Percentiles rank a stretch among this genome's conserved stretches.
These are phyloP conservation scores for Leptographium galeiforme DNA, from an alignment of 2,329 filamentous ascomycete genomes.

Conservation along the genomic window DNA sequence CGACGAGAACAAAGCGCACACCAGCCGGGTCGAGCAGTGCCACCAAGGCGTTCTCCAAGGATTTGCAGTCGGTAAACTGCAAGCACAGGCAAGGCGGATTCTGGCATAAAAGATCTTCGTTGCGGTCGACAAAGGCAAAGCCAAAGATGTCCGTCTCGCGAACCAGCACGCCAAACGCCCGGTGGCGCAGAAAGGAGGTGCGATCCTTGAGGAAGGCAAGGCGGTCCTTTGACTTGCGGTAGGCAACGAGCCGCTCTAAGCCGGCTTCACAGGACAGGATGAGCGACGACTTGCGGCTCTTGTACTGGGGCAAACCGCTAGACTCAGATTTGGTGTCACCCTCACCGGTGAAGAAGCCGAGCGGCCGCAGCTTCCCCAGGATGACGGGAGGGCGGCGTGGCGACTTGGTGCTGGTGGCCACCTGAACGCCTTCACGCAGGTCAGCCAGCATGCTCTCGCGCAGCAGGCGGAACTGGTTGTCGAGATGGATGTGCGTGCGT, in stretches of 20 bases:
- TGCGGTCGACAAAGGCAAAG: conserved; percentile 44
- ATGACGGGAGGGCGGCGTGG: background rate
- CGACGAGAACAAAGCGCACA: conserved; percentile 41
- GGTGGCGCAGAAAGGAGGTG: conserved; percentile 38
- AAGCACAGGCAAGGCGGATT: conserved; percentile 32
- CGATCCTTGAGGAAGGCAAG: conserved; percentile 30
- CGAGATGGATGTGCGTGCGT: conserved; percentile 37
- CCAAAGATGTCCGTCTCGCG: conserved; percentile 35
- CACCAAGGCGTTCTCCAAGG: conserved; percentile 32
- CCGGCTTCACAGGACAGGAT: background rate
- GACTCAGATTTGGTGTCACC: background rate
- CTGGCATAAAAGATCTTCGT: conserved; percentile 22
- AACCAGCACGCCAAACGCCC: conserved; percentile 49
- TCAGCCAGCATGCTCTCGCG: conserved; percentile 59
- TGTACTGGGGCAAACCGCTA: background rate
- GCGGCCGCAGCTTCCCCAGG: background rate
- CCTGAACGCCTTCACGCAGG: conserved; percentile 45
- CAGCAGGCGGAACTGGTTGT: conserved; percentile 59
- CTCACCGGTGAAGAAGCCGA: background rate
- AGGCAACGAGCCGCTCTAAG: background rate
- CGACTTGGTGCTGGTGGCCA: conserved; percentile 17
- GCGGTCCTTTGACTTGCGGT: background rate
- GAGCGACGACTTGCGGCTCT: background rate
- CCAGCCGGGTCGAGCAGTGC: conserved; percentile 21
- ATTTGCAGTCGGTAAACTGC: conserved; percentile 32